Evolutionary conservation across 2,329 filamentous ascomycete genomes (phyloP).

Genomic region (Spiromastix sp.): DNA sequence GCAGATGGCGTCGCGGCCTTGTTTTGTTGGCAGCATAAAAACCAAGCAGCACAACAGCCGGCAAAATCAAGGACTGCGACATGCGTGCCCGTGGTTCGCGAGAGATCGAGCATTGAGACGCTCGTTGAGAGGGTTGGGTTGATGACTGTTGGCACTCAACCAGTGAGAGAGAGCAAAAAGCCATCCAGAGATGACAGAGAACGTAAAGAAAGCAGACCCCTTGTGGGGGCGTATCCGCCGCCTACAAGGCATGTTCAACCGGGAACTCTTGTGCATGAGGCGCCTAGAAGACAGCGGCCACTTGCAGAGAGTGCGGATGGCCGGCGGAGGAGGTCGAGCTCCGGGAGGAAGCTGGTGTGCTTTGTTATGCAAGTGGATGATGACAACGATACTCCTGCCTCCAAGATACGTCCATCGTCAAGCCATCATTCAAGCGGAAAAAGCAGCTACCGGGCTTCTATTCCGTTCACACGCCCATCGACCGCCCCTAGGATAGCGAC

Average conservation of each 20-base stretch:
- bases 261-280: background rate
- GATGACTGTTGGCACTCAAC: constrained; percentile 47
- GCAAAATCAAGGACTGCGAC: constrained; percentile 24
- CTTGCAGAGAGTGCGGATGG: too few relatives aligned
- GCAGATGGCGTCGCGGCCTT: constrained; percentile 29
- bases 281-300: background rate
- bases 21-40: constrained; percentile 94
- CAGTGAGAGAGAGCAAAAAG: constrained; percentile 8
- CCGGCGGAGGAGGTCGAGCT: constrained; percentile 13
- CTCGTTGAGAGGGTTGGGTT: constrained; percentile 70
- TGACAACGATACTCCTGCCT: constrained; percentile 17
- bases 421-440: constrained; percentile 2
- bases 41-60: constrained; percentile 52
- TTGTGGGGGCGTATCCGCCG: too few relatives aligned
- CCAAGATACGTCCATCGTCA: constrained; percentile 16
- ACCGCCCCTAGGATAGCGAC: background rate
- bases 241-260: too few relatives aligned
- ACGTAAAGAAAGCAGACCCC: too few relatives aligned
- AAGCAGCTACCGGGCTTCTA: background rate
- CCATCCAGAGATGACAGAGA: constrained; percentile 8
- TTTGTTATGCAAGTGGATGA: constrained; percentile 25
- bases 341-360: constrained; percentile 19
- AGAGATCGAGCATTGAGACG: constrained; percentile 76
- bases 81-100: constrained; percentile 47
- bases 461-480: background rate